phyloP scores from a whole-genome alignment of 805 yeast species.

The Sugiyamaella smithiae region DNA sequence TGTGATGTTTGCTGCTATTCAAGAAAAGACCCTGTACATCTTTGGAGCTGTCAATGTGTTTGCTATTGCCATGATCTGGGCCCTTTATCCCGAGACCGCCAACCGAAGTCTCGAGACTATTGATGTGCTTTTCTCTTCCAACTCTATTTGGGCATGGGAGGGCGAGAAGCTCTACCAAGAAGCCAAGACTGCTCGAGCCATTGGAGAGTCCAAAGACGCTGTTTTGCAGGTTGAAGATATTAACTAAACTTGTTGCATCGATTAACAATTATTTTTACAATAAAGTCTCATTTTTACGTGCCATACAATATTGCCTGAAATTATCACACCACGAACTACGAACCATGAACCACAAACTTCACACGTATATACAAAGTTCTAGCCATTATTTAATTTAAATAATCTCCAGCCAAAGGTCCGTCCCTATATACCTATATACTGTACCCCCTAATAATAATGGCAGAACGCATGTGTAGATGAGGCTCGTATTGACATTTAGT shows the following conservation, averaged over 20 bases:
- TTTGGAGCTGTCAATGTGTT: constrained; percentile 34
- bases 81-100: constrained; percentile 62
- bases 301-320: no score
- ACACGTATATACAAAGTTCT: no score
- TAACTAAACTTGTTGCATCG: no score
- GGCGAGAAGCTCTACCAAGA: constrained; percentile 19
- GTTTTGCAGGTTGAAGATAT: neutral
- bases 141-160: constrained; percentile 16
- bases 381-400: no score
- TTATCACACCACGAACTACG: no score
- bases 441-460: no score
- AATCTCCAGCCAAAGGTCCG: no score
- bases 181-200: neutral
- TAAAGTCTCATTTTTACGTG: no score
- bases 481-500: neutral
- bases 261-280: no score
- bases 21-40: constrained; percentile 34
- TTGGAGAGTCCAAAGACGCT: neutral
- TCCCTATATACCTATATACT: no score
- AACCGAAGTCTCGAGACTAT: constrained; percentile 58
- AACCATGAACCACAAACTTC: no score
- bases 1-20: constrained; percentile 32
- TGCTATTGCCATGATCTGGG: constrained; percentile 34
- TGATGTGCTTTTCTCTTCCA: constrained; percentile 53
- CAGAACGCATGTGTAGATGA: no score